Base-by-base conservation (phyloP, 2,329 filamentous ascomycete genomes). In the Sphaerulina musiva region DNA sequence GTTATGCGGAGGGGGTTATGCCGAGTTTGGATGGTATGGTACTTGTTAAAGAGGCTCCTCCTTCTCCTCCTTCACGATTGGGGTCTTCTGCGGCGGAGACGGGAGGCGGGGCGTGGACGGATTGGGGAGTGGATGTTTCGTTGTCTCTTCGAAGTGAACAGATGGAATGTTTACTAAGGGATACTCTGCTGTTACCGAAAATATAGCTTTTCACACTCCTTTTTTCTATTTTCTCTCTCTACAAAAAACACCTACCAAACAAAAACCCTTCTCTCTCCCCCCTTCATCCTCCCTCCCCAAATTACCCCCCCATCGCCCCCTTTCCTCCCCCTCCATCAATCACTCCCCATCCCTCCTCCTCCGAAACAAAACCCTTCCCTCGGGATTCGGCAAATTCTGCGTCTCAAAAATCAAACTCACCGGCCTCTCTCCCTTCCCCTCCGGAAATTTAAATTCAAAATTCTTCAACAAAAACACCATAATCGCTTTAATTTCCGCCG, bases 401-500 rank as follows among this genome's bases (percentile, higher is more conserved):
- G 26, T 26, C 6, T 26, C 26, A 6, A 26, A 26, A 6, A 26
- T 26, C 26, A 26, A 6, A 26, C 26, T 26, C 6, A 2, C 4
- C 26, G 26, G 26, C 6, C 26, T 26, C 6, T 26, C 26, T 2
- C 2, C 26, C 6, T 2, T 26, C 20, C 51, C 46, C 1, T 46
- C 42, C 11, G 39, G 42, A 17, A 49, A 44, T 3, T 41, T 12
- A 12, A 23, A 50, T 49, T 72, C 69, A 53, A 69, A 72, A 38
- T 67, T 62, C 12, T 68, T 43, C 14, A 70, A 57, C 12, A 71
- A 48, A 51, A 66, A 62, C n/a, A 56, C 61, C n/a, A 72, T 44
- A 1, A 64, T 54, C 26, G 71, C 62, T 51, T 71, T 72, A 39
- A 70, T 63, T 36, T 68, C 66, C 38, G 66, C 66, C 9, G 59